Conservation (phyloP, 805 yeast species). For the Lachancea thermotolerans region DNA sequence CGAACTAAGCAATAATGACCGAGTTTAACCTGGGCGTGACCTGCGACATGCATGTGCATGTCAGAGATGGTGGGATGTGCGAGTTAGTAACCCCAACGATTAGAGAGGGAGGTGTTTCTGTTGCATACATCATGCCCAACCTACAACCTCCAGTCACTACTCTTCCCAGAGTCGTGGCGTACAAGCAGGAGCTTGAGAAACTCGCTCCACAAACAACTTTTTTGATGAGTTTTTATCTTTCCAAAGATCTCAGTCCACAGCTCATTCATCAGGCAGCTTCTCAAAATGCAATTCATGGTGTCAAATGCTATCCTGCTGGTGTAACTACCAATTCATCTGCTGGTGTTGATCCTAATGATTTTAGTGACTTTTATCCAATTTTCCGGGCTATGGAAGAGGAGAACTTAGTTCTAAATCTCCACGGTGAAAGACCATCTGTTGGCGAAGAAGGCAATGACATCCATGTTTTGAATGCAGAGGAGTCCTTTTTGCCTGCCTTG, state of each 20-base stretch:
- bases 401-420: conserved; percentile 74
- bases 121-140: conserved; percentile 95
- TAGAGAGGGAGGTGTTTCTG: conserved; percentile 81
- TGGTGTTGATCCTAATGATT: conserved; percentile 92
- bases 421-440: conserved; percentile 87
- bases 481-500: conserved; percentile 84
- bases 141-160: conserved; percentile 87
- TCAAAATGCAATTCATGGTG: conserved; percentile 66
- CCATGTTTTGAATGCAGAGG: conserved; percentile 91
- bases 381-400: conserved; percentile 83
- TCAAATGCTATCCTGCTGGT: conserved; percentile 97
- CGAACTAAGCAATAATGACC: not conserved
- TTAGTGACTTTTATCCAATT: conserved; percentile 79
- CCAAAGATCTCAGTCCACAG: conserved; percentile 77
- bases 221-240: conserved; percentile 83
- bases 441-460: conserved; percentile 53
- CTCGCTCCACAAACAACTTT: conserved; percentile 80
- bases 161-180: conserved; percentile 60
- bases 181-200: conserved; percentile 54
- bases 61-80: conserved; percentile 93
- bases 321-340: conserved; percentile 94
- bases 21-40: conserved; percentile 51
- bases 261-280: conserved; percentile 72
- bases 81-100: conserved; percentile 86
- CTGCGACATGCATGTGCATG: conserved; percentile 94